These are phyloP conservation scores for Candida fluviatilis DNA, from an alignment of 805 yeast species.

Conservation along the genomic window DNA sequence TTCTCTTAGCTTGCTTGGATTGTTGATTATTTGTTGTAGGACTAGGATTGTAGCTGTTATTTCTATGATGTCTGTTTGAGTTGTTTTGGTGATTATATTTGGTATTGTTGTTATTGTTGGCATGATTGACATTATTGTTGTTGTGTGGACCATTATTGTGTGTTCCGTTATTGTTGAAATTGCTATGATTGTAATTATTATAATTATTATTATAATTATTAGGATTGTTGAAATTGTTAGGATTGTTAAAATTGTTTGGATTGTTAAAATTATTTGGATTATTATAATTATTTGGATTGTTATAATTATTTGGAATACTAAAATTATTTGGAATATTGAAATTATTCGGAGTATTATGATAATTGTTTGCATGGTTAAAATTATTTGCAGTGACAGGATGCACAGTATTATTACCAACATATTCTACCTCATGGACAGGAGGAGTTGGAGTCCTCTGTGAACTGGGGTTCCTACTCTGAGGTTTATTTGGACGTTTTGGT, in stretches of 20 bases:
- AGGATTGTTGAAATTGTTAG: constrained; percentile 5
- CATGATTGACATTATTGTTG: constrained; percentile 6
- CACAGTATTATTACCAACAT: constrained; percentile 2
- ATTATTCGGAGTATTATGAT: neutral
- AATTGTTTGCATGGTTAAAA: constrained; percentile 4
- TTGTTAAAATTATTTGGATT: constrained; percentile 2
- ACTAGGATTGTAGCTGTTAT: constrained; percentile 9
- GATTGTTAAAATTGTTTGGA: constrained; percentile 1
- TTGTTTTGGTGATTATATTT: constrained; percentile 5
- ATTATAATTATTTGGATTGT: constrained; percentile 5
- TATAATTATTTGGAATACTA: too few relatives aligned
- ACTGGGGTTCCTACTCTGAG: constrained; percentile 9
- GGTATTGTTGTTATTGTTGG: constrained; percentile 3
- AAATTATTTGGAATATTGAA: neutral
- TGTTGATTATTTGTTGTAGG: constrained; percentile 4
- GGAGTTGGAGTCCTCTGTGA: constrained; percentile 24
- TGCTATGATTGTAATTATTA: constrained; percentile 3
- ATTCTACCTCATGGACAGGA: constrained; percentile 13
- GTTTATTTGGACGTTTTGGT: constrained; percentile 4
- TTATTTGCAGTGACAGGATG: constrained; percentile 5
- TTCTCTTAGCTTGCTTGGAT: constrained; percentile 21
- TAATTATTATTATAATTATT: constrained; percentile 7
- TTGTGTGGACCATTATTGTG: constrained; percentile 5
- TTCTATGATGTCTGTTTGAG: constrained; percentile 8
- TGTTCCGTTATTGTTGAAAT: constrained; percentile 6